These are phyloP conservation scores for Alternaria burnsii DNA, from an alignment of 2,329 filamentous ascomycete species.

Conservation along the genomic window DNA sequence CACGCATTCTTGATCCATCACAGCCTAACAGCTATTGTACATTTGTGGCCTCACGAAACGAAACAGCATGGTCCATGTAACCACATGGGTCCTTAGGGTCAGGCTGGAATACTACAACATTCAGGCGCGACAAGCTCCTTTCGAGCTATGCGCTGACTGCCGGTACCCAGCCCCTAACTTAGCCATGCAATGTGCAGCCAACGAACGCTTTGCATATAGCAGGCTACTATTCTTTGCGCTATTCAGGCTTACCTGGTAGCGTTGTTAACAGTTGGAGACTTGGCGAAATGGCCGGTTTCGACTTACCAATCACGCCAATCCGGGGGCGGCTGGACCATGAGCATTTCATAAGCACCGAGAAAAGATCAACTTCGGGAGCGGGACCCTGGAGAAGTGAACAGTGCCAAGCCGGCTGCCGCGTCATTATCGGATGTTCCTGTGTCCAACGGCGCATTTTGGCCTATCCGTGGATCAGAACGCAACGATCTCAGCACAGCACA, in stretches of 20 bases:
- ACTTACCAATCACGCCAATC: neutral
- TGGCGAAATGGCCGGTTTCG: slow-evolving; percentile 4
- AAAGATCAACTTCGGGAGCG: neutral
- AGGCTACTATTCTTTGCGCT: neutral
- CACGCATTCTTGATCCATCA: neutral
- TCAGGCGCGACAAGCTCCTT: neutral
- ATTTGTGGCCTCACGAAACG: neutral
- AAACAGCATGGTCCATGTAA: neutral
- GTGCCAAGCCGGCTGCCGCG: neutral
- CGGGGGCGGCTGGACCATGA: neutral
- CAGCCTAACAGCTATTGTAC: neutral
- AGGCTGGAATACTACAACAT: neutral
- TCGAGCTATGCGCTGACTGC: neutral
- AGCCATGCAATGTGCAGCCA: neutral
- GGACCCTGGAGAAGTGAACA: neutral
- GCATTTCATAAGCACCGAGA: slow-evolving; percentile 1
- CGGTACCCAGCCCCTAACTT: neutral
- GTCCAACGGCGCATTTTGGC: neutral
- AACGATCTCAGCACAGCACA: neutral
- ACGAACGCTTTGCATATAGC: neutral
- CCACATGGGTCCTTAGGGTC: neutral
- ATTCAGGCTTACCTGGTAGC: neutral
- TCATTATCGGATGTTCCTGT: slow-evolving; percentile 1
- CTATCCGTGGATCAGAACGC: neutral
- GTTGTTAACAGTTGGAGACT: neutral